Evolutionary conservation across 768 basidiomycete genomes (phyloP).

Genomic region (Leccinum sublutescens): DNA sequence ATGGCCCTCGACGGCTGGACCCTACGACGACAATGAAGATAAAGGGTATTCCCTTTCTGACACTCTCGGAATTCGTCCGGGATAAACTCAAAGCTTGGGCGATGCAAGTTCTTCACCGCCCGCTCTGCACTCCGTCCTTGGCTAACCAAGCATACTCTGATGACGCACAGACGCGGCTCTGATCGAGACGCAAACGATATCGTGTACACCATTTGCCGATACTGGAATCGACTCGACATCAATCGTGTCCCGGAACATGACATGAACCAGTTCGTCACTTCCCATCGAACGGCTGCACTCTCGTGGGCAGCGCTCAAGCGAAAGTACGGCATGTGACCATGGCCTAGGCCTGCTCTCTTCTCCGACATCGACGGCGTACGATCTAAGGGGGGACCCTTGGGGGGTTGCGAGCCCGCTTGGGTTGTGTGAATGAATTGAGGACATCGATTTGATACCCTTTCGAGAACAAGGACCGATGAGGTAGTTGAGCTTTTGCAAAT

Average conservation of each 20-base stretch:
- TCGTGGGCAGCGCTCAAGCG: slow-evolving; percentile 74
- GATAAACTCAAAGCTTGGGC: slow-evolving; percentile 84
- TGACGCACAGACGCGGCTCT: slow-evolving; percentile 52
- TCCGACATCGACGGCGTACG: slow-evolving; percentile 2
- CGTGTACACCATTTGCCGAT: slow-evolving; percentile 62
- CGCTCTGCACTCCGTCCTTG: slow-evolving; percentile 6
- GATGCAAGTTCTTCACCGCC: slow-evolving; percentile 49
- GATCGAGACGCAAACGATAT: slow-evolving; percentile 81
- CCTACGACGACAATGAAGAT: slow-evolving; percentile 63
- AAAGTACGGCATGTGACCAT: slow-evolving; percentile 61
- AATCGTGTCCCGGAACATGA: slow-evolving; percentile 85
- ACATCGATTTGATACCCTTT: slow-evolving; percentile 30
- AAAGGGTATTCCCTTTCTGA: slow-evolving; percentile 74
- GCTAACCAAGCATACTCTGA: slow-evolving; percentile 9
- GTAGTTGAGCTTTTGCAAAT: slow-evolving; percentile 18
- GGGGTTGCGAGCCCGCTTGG: background rate
- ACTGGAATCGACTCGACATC: slow-evolving; percentile 82
- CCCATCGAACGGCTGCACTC: slow-evolving; percentile 57
- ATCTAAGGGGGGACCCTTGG: background rate
- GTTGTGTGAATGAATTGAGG: background rate
- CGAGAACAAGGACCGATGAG: slow-evolving; percentile 14
- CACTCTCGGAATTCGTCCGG: slow-evolving; percentile 82
- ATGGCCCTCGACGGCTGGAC: slow-evolving; percentile 75
- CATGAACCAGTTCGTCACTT: slow-evolving; percentile 72
- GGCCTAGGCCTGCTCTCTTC: background rate